A percentile compares a stretch with the other conserved stretches of the same genome.
Evolutionary conservation across 2,329 filamentous ascomycete species (phyloP).

Genomic region (Stylonectria norvegica): DNA sequence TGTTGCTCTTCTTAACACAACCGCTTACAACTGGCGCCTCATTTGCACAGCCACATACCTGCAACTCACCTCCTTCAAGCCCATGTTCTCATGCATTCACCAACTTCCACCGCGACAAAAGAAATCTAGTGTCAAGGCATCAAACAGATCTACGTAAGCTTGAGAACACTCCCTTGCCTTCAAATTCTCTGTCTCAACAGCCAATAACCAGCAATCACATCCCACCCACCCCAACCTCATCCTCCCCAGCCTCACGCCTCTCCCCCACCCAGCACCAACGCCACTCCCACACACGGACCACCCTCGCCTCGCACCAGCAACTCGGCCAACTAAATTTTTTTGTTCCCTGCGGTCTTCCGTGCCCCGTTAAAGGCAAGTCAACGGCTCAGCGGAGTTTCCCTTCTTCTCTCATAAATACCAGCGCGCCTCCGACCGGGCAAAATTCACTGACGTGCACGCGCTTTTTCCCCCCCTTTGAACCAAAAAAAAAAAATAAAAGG

Average conservation of each 20-base stretch:
- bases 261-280: too few species aligned
- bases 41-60: too few species aligned
- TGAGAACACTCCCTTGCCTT: too few species aligned
- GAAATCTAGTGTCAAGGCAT: too few species aligned
- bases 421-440: constrained; percentile 42
- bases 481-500: constrained; percentile 9
- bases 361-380: constrained; percentile 40
- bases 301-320: constrained; percentile 13
- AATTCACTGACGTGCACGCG: constrained; percentile 45
- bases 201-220: too few species aligned
- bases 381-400: constrained; percentile 33
- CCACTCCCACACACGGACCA: constrained; percentile 6
- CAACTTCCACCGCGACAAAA: too few species aligned
- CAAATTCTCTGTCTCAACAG: too few species aligned
- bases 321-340: constrained; percentile 37
- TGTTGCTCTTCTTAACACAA: too few species aligned
- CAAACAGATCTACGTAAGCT: too few species aligned
- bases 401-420: constrained; percentile 46
- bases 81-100: too few species aligned
- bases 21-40: too few species aligned
- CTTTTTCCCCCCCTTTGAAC: constrained; percentile 33
- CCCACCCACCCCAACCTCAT: constrained; percentile 6
- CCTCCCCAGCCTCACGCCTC: constrained; percentile 8
- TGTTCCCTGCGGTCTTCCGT: constrained; percentile 28
- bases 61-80: too few species aligned